Base-by-base conservation (phyloP, 345 rosid species). In the Viola odorata region DNA sequence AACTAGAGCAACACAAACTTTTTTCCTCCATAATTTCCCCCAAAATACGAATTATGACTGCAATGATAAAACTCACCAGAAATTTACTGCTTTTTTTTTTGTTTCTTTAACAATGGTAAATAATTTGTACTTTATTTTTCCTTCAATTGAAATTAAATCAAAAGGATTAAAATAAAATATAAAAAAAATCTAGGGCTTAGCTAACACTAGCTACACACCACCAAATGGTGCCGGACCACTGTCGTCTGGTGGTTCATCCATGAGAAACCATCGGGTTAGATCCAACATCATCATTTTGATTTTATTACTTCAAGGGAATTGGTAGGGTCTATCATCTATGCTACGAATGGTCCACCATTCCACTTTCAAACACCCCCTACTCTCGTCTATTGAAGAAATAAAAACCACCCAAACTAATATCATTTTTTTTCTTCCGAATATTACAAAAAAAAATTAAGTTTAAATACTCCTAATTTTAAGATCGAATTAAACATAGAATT, bases 251-350 rank as follows among this genome's bases (percentile, higher is more conserved):
- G 50, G 48, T 40, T 9, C 37, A 5, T 12, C 45, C 53, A 51
- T 4, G 66, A 59, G 55, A 57, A 49, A 45, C 32, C 48, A 61
- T 49, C 53, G 47, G 58, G 50, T 23, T 66, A 59, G 71, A 65
- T 63, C 80, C 74, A 73, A 68, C 82, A 75, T 57, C 69, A 78
- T 81, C 73, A 79, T 78, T 67, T 60, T 48, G 56, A 60, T 63
- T 73, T 69, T 73, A 58, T 78, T 59, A 56, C 49, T 61, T 63
- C 13, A 52, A 64, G 48, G 50, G 69, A 73, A 62, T 23, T 70
- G 78, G 78, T 76, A 61, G 81, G 78, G 80, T 74, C 81, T 49
- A 62, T 62, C 68, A 76, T 70, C 60, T 12, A 41, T 63, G 59
- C 63, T 45, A 63, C 5, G 50, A 45, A 16, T 23, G 78, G 76